Percentiles rank a stretch among this genome's conserved stretches.
phyloP scores from a whole-genome alignment of 352 stramenopile species.

The Pythium apleroticum region DNA sequence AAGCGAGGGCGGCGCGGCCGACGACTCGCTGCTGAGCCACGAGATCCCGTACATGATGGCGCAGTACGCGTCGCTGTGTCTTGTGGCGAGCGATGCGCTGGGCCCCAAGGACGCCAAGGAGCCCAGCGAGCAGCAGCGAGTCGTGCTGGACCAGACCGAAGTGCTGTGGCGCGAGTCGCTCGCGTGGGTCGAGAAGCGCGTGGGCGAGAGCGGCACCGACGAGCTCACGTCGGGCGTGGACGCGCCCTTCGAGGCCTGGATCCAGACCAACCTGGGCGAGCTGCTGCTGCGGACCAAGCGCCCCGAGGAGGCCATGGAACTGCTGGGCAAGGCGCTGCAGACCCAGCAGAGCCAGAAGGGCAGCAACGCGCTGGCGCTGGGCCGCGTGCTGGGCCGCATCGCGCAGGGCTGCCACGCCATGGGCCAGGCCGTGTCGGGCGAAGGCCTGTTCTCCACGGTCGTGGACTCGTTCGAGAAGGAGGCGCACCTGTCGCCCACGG shows the following conservation, averaged over 20 bases:
- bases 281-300: conserved; percentile 58
- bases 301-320: conserved; percentile 65
- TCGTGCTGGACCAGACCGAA: conserved; percentile 65
- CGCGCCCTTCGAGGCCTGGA: conserved; percentile 60
- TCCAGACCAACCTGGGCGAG: conserved; percentile 72
- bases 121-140: conserved; percentile 38
- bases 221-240: conserved; percentile 53
- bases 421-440: conserved; percentile 67
- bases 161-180: conserved; percentile 70
- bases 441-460: conserved; percentile 69
- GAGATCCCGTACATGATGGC: conserved; percentile 74
- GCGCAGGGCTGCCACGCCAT: conserved; percentile 60
- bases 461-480: conserved; percentile 73
- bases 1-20: conserved; percentile 32
- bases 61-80: conserved; percentile 63
- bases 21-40: conserved; percentile 51
- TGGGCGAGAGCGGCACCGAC: conserved; percentile 42
- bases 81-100: conserved; percentile 45
- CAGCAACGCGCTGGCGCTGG: conserved; percentile 54
- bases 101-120: conserved; percentile 28
- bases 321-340: conserved; percentile 62
- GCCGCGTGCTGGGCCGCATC: conserved; percentile 65
- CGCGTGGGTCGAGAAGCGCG: conserved; percentile 54
- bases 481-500: conserved; percentile 42
- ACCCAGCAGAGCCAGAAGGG: conserved; percentile 56